Evolutionary conservation across 306 rosid species (phyloP), one percentile per base, ranked within the genome.

Genomic region (Lathyrus aphaca): DNA sequence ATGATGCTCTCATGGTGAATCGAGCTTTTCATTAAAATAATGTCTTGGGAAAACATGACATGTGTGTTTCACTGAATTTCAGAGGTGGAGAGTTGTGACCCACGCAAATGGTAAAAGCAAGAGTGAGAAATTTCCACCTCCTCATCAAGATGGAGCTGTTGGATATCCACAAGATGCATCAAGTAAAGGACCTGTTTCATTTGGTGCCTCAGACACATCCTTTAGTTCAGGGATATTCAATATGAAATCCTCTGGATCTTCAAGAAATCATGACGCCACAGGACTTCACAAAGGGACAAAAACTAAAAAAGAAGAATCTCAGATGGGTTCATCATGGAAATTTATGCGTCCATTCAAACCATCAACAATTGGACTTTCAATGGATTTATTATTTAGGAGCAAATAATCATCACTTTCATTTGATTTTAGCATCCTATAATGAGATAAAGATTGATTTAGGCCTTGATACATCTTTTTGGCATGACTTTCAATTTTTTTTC

Each of bases 51-150:
- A 73, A 65, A 66, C 73, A 76, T 79, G 49, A 74, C 79, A 35
- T 50, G 71, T 48, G 70, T 67, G 76, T 48, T 49, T 75, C 48
- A 21, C 74, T 83, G 82, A 81, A 79, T 78, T 85, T n/a, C 97
- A 94, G 99, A 88, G 86, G 81, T 94, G 97, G 99, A 87, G 96
- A 88, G 83, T 72, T 40, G 90, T 80, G 82, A 80, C 90, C 21
- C 96, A 91, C 69, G 83, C 89, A 71, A 94, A 90, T 75, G 86
- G 84, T 3, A 94, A 88, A 83, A 94, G 99, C 96, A 94, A 91
- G 85, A 94, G 99, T 50, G 99, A 94, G 83, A 94, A 94, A 85
- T 94, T 94, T 75, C 99, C 99, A 16, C 97, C 99, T 30, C 99
- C 99, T 49, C 99, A 94, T 79, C 97, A 94, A 78, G 99, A 94